Conservation (phyloP, 1,284 basidiomycete species). For the Tetrapyrgos nigripes region DNA sequence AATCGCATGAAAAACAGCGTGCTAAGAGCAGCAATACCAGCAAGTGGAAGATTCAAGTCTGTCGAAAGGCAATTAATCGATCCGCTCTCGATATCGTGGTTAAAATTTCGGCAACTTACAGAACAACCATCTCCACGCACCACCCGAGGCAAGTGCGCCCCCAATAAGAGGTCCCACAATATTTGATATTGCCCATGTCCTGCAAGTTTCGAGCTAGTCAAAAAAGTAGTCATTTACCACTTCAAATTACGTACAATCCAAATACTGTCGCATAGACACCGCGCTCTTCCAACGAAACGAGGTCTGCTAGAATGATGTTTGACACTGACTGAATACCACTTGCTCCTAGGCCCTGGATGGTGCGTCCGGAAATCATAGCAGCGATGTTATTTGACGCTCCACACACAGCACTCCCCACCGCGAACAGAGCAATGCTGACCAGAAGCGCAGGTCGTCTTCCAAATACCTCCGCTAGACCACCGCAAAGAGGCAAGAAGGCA, state of each 20-base stretch:
- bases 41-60: conserved; percentile 39
- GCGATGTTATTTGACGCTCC: conserved; percentile 48
- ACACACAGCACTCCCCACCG: conserved; percentile 50
- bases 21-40: conserved; percentile 30
- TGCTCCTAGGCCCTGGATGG: conserved; percentile 55
- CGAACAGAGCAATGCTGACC: conserved; percentile 43
- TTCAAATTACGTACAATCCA: conserved; percentile 25
- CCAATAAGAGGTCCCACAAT: conserved; percentile 43
- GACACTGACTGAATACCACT: conserved; percentile 50
- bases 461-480: conserved; percentile 33
- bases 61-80: not conserved
- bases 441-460: conserved; percentile 46
- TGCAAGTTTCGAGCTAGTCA: not conserved
- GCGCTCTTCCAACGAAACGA: conserved; percentile 48
- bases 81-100: too few relatives aligned
- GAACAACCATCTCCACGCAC: conserved; percentile 48
- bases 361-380: conserved; percentile 42
- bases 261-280: conserved; percentile 42
- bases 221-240: not conserved
- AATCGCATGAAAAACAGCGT: conserved; percentile 34
- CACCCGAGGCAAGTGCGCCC: conserved; percentile 39
- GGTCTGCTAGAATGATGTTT: conserved; percentile 51
- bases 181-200: not conserved
- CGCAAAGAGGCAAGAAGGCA: not conserved
- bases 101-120: conserved; percentile 25